A percentile compares a stretch with the other conserved stretches of the same genome.
phyloP scores from a whole-genome alignment of 768 basidiomycete species.

The Boletus rubroflammeus region DNA sequence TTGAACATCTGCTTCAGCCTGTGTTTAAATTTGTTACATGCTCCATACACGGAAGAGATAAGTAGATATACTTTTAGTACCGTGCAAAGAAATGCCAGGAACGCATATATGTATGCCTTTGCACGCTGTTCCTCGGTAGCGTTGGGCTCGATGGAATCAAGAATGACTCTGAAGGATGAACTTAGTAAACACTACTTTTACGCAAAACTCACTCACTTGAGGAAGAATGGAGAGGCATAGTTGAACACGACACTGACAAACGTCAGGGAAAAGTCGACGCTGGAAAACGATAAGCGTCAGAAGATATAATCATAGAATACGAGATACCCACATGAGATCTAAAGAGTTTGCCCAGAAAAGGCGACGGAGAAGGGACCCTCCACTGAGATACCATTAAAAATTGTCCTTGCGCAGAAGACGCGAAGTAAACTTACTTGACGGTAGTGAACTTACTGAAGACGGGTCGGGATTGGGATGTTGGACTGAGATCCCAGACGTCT shows the following conservation, averaged over 20 bases:
- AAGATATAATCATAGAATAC: neutral
- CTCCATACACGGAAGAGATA: neutral
- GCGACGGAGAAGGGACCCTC: conserved; percentile 37
- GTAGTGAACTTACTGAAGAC: conserved; percentile 49
- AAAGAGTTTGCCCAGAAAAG: conserved; percentile 45
- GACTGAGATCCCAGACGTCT: conserved; percentile 71
- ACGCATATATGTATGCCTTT: conserved; percentile 73
- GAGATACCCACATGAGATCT: conserved; percentile 37
- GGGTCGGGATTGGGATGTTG: conserved; percentile 61
- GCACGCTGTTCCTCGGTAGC: conserved; percentile 50
- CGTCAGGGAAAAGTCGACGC: conserved; percentile 66
- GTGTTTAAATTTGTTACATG: neutral
- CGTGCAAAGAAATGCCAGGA: conserved; percentile 65
- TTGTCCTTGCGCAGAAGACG: neutral
- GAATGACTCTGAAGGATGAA: conserved; percentile 43
- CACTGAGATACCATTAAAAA: conserved; percentile 12
- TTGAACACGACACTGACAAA: conserved; percentile 68
- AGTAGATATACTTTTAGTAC: conserved; percentile 21
- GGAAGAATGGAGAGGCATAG: conserved; percentile 81
- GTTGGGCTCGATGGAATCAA: conserved; percentile 48
- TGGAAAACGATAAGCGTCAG: conserved; percentile 14
- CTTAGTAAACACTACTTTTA: neutral
- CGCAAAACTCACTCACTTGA: conserved; percentile 48
- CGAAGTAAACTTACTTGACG: conserved; percentile 15
- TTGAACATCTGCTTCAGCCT: conserved; percentile 66